Base-by-base conservation (phyloP, 352 stramenopile species). In the Paralagenidium karlingii region DNA sequence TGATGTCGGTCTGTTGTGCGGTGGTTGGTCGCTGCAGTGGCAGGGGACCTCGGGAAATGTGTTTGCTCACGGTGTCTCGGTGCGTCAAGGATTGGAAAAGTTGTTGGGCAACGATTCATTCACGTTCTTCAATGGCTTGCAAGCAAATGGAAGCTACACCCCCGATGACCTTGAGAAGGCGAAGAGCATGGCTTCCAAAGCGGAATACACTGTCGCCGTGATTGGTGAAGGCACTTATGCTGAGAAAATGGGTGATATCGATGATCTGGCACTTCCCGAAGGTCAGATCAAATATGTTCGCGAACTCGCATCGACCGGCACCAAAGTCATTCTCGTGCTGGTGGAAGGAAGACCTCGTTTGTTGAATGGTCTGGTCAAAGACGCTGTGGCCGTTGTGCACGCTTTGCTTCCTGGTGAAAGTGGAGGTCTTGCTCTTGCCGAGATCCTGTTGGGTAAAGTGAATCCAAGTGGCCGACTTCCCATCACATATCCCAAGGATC, bases 301-400 rank as follows among this genome's bases (percentile, higher is more conserved):
- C 15, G 38, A 28, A n/a, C n/a, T 86, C 8, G 45, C 58, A 6
- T 45, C 47, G 1, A 53, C 59, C 3, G 48, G 61, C n/a, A 60
- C 46, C 12, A 82, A 79, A 41, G 63, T 87, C 32, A 66, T 88
- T 18, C 43, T 82, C 20, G 58, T 85, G 29, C 65, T 82, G n/a
- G 67, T 83, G 43, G 66, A 76, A 31, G 70, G 68, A n/a, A 50
- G 74, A 24, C 65, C 74, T 8, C 47, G 74, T 26, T 28, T 82
- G 20, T 34, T 87, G 5, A 56, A 61, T n/a, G 49, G 51, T 32
- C 38, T 66, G 5, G 15, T 45, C 2, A 34, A 49, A 13, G 34
- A 58, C 8, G 51, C 47, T 0, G 51, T 77, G 47, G 67, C 69
- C 1, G 44, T 84, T 3, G n/a, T 87, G 5, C 44, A 76, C 16